Evolutionary conservation across 1,139 yeast genomes (phyloP), one percentile per base, ranked within the genome.

Genomic region (Ogataea hybrid): DNA sequence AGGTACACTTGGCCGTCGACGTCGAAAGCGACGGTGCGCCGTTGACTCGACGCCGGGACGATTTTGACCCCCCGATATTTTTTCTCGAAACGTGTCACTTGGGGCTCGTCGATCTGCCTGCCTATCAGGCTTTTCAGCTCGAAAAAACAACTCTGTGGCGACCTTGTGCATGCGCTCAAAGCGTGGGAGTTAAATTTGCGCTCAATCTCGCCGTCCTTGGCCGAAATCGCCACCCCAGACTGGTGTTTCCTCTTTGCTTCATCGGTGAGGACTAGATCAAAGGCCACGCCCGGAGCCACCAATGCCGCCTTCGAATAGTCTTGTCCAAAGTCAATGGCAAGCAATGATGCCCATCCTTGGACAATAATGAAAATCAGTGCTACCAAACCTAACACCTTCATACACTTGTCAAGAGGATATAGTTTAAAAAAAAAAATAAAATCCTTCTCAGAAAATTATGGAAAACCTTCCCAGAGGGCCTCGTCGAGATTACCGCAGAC

Each of bases 161-260:
- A 79, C 50, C 96, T 71, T 5, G 90, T 73, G 47, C 85, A 78
- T 36, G 84, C 69, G 0, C 87, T 75, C 14, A 80, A 74, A 1
- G 92, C 87, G 16, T 82, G 77, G 2, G 88, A 77, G 4, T 97
- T 97, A 59, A 83, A 90, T 1, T 79, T 68, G 50, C 97, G 73
- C 57, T 84, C 94, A 17, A 84, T 53, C 28, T 74, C 83, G 30
- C 65, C 65, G 28, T 67, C 60, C 4, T 45, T 23, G 5, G 67
- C 64, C 50, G 84, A 77, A 48, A 90, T 72, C 1, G 86, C 81
- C 22, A 92, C 56, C 1, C 95, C 96, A 2, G 90, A 75, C 10
- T 81, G 70, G 56, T 92, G 97, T 61, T 92, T 92, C 46, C 98
- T 74, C 63, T 89, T 88, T 6, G 96, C 86, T 58, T 92, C 97